These are phyloP conservation scores for Sporobolomyces pararoseus DNA, from an alignment of 768 basidiomycete species.

Conservation along the genomic window DNA sequence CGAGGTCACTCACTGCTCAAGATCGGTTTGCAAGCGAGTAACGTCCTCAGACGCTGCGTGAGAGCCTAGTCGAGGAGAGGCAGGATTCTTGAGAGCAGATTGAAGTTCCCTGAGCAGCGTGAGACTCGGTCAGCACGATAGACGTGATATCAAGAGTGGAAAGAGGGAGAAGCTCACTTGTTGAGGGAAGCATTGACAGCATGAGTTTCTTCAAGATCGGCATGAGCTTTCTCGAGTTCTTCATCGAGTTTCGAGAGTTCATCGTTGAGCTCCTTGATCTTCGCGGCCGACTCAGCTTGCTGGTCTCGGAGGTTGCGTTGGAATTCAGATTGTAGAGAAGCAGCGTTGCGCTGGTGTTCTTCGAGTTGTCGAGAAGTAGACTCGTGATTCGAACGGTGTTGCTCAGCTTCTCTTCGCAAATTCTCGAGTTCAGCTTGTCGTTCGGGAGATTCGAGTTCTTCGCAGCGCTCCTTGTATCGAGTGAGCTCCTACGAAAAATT, in stretches of 20 bases:
- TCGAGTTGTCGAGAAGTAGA: constrained; percentile 24
- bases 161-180: constrained; percentile 10
- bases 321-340: constrained; percentile 70
- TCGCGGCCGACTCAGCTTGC: constrained; percentile 69
- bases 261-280: constrained; percentile 73
- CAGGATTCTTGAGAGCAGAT: constrained; percentile 28
- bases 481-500: constrained; percentile 59
- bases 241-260: constrained; percentile 73
- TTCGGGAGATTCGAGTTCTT: constrained; percentile 62
- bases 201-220: constrained; percentile 69
- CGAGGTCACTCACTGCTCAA: constrained; percentile 27
- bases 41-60: constrained; percentile 5
- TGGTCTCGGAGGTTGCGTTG: constrained; percentile 66
- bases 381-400: constrained; percentile 27
- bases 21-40: constrained; percentile 38
- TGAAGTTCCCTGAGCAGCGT: constrained; percentile 25
- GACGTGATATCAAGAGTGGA: neutral
- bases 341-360: constrained; percentile 64
- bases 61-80: constrained; percentile 5
- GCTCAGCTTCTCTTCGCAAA: constrained; percentile 35
- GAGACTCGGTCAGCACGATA: too few relatives aligned
- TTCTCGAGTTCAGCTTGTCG: constrained; percentile 40
- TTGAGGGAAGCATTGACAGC: constrained; percentile 45
- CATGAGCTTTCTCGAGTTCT: constrained; percentile 68
- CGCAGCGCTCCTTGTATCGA: constrained; percentile 79